Conservation (phyloP, 176 grass and related monocot genomes). For the Secale cereale region DNA sequence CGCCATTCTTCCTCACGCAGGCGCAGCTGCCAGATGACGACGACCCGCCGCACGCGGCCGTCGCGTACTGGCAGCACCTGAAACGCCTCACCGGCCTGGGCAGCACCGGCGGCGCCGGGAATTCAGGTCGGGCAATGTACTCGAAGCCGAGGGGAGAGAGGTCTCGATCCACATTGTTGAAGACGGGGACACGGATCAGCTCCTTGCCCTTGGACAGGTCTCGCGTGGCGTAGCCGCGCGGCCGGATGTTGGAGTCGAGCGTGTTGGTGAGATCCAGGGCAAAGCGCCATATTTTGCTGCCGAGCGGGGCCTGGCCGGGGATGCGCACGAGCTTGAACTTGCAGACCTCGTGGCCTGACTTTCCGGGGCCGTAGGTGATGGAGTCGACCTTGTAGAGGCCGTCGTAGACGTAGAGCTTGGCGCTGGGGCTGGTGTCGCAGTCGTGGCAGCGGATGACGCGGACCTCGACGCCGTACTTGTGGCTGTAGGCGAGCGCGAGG, state of each 20-base stretch:
- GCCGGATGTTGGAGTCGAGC: conserved; percentile 27
- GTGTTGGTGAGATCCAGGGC: conserved; percentile 37
- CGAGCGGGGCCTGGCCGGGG: conserved; percentile 43
- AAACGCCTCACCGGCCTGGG: background rate
- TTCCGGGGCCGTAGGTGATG: conserved; percentile 39
- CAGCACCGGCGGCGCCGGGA: background rate
- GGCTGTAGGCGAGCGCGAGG: conserved; percentile 79
- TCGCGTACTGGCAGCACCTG: conserved; percentile 32
- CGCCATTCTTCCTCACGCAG: conserved; percentile 54
- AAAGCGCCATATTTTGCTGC: conserved; percentile 39
- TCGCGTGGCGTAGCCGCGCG: conserved; percentile 38
- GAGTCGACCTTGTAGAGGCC: conserved; percentile 70
- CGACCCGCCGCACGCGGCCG: background rate
- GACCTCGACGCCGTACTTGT: conserved; percentile 65
- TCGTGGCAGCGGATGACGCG: conserved; percentile 62
- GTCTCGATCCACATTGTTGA: conserved; percentile 60
- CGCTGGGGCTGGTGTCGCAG: conserved; percentile 32
- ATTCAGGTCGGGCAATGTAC: conserved; percentile 43
- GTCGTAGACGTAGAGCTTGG: conserved; percentile 76
- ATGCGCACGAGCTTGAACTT: conserved; percentile 65
- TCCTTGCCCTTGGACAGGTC: conserved; percentile 66
- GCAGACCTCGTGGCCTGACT: conserved; percentile 64
- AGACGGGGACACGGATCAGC: conserved; percentile 40
- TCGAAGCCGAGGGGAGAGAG: conserved; percentile 39
- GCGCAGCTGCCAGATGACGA: conserved; percentile 31